phyloP scores from a whole-genome alignment of 176 grass and related monocot genomes.

The Oryza brachyantha region DNA sequence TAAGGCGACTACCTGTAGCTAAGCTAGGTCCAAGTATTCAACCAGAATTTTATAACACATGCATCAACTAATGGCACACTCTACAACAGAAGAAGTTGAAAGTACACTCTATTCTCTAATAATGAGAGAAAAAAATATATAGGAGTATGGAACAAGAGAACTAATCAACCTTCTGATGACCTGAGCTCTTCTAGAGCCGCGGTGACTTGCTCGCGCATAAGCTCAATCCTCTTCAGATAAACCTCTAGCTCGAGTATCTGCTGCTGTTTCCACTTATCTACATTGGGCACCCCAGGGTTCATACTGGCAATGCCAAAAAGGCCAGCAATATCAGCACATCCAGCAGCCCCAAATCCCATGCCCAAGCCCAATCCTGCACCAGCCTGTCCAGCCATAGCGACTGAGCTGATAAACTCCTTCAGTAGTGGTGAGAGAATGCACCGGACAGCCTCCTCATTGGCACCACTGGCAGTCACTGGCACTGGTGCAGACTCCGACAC shows the following conservation, averaged over 20 bases:
- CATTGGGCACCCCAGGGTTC: constrained; percentile 5
- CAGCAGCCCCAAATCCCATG: constrained; percentile 27
- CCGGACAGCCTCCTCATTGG: constrained; percentile 56
- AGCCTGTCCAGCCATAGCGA: constrained; percentile 28
- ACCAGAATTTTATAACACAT: constrained; percentile 12
- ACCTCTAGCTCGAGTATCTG: constrained; percentile 87
- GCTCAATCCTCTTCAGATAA: constrained; percentile 75
- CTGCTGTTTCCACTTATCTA: constrained; percentile 79
- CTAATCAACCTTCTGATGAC: constrained; percentile 39
- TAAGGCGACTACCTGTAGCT: constrained; percentile 17
- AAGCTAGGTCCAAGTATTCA: constrained; percentile 17
- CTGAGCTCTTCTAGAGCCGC: constrained; percentile 57
- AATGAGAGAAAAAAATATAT: background rate
- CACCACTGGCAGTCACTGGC: background rate
- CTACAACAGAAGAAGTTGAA: background rate
- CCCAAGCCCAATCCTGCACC: constrained; percentile 38
- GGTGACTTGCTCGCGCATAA: constrained; percentile 63
- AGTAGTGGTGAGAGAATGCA: constrained; percentile 64
- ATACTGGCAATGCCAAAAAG: constrained; percentile 2
- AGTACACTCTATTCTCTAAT: background rate
- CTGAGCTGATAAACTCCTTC: constrained; percentile 68
- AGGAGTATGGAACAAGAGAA: constrained; percentile 1
- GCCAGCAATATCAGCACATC: constrained; percentile 27
- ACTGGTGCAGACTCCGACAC: background rate
- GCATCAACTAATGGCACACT: constrained; percentile 1